Evolutionary conservation across 23 red algal genomes (phyloP), one percentile per base, ranked within the genome.

Genomic region (Gracilaria gracilis): DNA sequence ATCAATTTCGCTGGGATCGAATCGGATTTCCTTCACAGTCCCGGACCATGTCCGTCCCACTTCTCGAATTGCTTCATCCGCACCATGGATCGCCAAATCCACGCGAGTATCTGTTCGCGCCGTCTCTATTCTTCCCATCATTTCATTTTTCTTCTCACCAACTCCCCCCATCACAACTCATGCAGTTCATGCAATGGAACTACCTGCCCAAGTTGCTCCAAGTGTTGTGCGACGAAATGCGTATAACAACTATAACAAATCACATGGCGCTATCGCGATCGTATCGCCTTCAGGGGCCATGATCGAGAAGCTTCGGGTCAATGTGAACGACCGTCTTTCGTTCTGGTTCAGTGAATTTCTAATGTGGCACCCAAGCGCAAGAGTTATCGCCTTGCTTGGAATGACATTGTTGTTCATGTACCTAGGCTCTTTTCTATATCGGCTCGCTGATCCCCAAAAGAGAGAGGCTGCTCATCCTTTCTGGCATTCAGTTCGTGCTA

Each of bases 331-430:
- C 32, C 90, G 81, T 48, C 31, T 93, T 33, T 70, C 83, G 16
- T 93, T 93, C 75, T 85, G 61, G 53, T 46, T 88, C 27, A 66
- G 84, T 19, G 92, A 94, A 57, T 94, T 94, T 57, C 64, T 94
- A 21, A 82, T 82, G 72, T 94, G 92, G 92, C 77, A 94, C 83
- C 83, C 92, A 13, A 83, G 79, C 20, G 92, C 92, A 39, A 58
- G 75, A 39, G 75, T 94, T 38, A 37, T 94, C 62, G 70, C 82
- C 23, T 82, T 94, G 71, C 61, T 88, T 21, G 83, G 36, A 15
- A 38, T 87, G 17, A 72, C 82, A 13, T 32, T 94, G 7, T 59
- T 88, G 35, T 39, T 80, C 40, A 81, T 94, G 72, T 80, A 70
- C 31, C 23, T 83, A 12, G 92, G 92, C 49, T 86, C 92, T 3